Evolutionary conservation across 2,329 filamentous ascomycete species (phyloP).

Genomic region (Elsinoe batatas): DNA sequence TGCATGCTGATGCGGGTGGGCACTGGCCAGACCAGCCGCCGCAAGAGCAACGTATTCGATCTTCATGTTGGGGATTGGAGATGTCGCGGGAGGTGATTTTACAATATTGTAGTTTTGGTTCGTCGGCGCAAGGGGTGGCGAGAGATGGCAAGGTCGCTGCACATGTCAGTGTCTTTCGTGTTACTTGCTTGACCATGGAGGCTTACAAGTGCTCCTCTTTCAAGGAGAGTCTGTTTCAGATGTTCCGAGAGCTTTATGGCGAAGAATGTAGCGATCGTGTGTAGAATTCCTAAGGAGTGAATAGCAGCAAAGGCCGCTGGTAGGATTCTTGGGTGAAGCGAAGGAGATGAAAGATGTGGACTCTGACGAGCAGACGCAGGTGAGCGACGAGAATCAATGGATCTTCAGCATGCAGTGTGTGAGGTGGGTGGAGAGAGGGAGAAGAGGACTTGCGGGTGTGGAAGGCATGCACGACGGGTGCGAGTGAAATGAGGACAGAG

Average conservation of each 20-base stretch:
- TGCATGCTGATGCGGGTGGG: slow-evolving; percentile 46
- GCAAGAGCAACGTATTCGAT: slow-evolving; percentile 17
- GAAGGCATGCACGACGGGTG: slow-evolving; percentile 9
- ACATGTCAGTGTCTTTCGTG: background rate
- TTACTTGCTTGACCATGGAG: background rate
- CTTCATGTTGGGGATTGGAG: background rate
- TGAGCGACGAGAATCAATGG: slow-evolving; percentile 11
- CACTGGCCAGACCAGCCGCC: slow-evolving; percentile 38
- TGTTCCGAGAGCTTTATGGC: background rate
- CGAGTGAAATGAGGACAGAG: slow-evolving; percentile 5
- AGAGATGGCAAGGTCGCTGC: background rate
- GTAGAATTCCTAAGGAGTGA: slow-evolving; percentile 12
- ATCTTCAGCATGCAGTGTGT: background rate
- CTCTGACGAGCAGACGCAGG: slow-evolving; percentile 10
- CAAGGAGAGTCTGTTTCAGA: background rate
- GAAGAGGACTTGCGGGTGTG: slow-evolving; percentile 7
- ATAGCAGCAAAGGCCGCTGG: slow-evolving; percentile 13
- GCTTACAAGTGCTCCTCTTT: background rate
- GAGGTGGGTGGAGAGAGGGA: slow-evolving; percentile 4
- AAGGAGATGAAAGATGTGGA: background rate
- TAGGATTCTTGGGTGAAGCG: slow-evolving; percentile 9
- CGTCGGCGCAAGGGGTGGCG: background rate
- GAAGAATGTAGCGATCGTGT: slow-evolving; percentile 7
- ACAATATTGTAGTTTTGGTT: slow-evolving; percentile 6
- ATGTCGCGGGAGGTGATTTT: background rate